Evolutionary conservation across 768 basidiomycete species (phyloP).

Genomic region (Tulasnella sp.): DNA sequence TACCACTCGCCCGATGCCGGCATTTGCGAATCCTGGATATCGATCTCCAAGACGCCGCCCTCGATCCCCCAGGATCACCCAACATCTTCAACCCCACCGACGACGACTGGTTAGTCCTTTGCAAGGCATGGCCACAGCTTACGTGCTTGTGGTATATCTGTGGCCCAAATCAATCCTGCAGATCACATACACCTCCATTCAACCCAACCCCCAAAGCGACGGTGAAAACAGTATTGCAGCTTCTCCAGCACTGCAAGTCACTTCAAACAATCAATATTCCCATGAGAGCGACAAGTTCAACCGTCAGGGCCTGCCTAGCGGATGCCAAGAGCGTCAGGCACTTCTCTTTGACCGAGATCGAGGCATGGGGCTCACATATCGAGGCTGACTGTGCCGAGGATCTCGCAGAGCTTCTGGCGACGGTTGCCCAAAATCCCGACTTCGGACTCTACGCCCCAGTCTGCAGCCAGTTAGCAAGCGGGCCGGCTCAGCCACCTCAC

Average conservation of each 20-base stretch:
- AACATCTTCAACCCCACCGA: not conserved
- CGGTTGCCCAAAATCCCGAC: not conserved
- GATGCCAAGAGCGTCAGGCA: not conserved
- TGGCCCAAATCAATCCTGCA: not conserved
- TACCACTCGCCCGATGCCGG: not conserved
- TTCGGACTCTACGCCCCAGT: not conserved
- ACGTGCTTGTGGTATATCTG: not conserved
- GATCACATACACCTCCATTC: not conserved
- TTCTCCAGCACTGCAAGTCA: not conserved
- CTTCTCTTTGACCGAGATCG: not conserved
- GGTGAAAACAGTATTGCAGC: not conserved
- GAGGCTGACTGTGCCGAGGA: not conserved
- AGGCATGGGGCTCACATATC: not conserved
- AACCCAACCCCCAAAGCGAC: not conserved
- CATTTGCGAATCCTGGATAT: not conserved
- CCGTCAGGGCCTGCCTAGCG: not conserved
- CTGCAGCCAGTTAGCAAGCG: not conserved
- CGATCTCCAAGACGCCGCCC: not conserved
- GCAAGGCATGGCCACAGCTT: not conserved
- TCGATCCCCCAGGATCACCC: not conserved
- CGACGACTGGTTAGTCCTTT: not conserved
- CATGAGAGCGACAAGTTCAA: not conserved
- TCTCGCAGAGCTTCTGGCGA: not conserved
- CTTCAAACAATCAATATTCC: not conserved
- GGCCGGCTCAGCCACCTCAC: not conserved